Conservation (phyloP, 2,329 filamentous ascomycete genomes). For the Diaporthe ampelina region DNA sequence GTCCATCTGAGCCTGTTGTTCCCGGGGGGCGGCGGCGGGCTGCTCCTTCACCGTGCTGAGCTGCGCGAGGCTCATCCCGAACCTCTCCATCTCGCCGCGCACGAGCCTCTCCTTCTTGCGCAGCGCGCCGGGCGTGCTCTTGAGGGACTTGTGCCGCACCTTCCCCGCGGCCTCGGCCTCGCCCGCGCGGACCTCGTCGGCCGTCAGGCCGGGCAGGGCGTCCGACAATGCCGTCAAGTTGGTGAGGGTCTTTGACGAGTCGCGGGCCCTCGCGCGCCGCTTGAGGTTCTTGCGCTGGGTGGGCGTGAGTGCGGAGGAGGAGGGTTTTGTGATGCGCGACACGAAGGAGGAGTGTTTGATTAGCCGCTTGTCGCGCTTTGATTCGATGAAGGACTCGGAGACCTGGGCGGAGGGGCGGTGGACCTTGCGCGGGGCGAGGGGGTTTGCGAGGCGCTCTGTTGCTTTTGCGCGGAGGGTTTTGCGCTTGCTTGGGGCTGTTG, state of each 20-base stretch:
- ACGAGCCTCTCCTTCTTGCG: constrained; percentile 88
- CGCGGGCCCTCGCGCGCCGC: constrained; percentile 63
- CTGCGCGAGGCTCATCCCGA: constrained; percentile 85
- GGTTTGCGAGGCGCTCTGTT: constrained; percentile 64
- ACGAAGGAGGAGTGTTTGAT: constrained; percentile 88
- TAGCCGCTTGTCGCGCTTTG: constrained; percentile 85
- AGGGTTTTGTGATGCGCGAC: constrained; percentile 77
- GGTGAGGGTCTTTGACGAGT: constrained; percentile 65
- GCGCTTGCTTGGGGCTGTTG: constrained; percentile 63
- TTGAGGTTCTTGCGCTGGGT: constrained; percentile 56
- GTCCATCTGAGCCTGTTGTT: constrained; percentile 34
- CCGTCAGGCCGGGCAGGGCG: constrained; percentile 77
- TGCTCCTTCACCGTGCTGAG: constrained; percentile 63
- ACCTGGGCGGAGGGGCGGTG: constrained; percentile 66
- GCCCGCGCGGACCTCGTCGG: constrained; percentile 61
- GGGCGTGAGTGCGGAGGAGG: constrained; percentile 42
- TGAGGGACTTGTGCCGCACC: constrained; percentile 81
- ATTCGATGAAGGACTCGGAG: constrained; percentile 73
- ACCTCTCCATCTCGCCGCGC: constrained; percentile 84
- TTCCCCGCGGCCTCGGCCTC: constrained; percentile 59
- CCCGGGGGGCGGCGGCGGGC: constrained; percentile 38
- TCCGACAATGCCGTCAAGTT: constrained; percentile 83
- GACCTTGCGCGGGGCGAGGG: constrained; percentile 65
- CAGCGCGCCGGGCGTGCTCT: constrained; percentile 81
- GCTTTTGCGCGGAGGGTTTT: constrained; percentile 70